phyloP scores from a whole-genome alignment of 257 asterid genomes.

The Fraxinus anomala region DNA sequence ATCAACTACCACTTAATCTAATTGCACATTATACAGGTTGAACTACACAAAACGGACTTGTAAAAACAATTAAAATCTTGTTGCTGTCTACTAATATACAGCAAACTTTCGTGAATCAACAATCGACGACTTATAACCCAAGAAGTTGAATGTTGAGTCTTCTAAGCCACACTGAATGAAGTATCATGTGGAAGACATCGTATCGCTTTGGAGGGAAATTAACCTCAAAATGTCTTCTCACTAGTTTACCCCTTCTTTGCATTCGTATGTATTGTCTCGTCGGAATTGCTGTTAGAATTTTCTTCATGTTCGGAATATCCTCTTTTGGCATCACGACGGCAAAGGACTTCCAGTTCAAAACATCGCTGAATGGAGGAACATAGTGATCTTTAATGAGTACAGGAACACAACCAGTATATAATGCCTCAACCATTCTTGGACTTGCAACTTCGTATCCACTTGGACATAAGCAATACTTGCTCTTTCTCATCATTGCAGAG shows the following conservation, averaged over 20 bases:
- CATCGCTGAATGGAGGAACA: conserved; percentile 74
- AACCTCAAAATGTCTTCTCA: conserved; percentile 50
- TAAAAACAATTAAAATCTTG: too few relatives aligned
- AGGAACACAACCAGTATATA: conserved; percentile 77
- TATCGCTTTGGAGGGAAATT: conserved; percentile 43
- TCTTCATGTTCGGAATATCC: conserved; percentile 71
- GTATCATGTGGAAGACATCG: conserved; percentile 58
- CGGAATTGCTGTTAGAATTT: conserved; percentile 49
- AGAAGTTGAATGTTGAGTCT: conserved; percentile 38
- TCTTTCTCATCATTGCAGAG: conserved; percentile 64
- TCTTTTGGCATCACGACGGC: conserved; percentile 48
- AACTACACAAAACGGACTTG: too few relatives aligned
- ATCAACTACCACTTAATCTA: background rate
- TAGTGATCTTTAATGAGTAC: conserved; percentile 73
- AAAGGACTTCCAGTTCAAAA: conserved; percentile 68
- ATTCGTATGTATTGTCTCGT: conserved; percentile 42
- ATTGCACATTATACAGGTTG: background rate
- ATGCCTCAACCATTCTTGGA: conserved; percentile 86
- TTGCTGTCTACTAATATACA: too few relatives aligned
- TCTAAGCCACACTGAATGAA: conserved; percentile 56
- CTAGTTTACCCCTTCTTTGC: conserved; percentile 47
- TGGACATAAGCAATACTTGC: conserved; percentile 80
- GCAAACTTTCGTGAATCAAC: too few relatives aligned
- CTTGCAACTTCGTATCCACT: conserved; percentile 94
- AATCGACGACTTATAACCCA: too few relatives aligned